Evolutionary conservation across 306 rosid species (phyloP).

Genomic region (Ziziphus jujuba): DNA sequence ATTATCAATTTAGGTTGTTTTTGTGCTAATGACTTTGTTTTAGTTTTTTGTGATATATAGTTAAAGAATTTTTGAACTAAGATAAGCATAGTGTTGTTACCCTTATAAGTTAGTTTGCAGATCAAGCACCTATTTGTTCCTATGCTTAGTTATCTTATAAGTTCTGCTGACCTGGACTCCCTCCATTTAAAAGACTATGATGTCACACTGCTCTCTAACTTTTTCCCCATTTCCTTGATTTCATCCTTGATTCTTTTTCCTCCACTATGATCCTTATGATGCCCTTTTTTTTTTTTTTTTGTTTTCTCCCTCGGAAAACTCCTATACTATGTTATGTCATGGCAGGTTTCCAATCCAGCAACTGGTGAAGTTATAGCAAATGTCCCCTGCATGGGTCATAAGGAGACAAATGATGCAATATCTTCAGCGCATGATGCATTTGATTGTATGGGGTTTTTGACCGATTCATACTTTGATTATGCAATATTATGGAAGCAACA

Average conservation of each 20-base stretch:
- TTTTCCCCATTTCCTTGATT: neutral
- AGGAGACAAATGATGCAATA: slow-evolving; percentile 90
- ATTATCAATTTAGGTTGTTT: neutral
- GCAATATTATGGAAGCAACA: slow-evolving; percentile 7
- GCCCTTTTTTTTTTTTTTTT: neutral
- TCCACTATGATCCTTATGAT: neutral
- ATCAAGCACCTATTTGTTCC: neutral
- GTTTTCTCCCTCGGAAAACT: no score
- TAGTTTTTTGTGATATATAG: neutral
- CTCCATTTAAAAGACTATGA: neutral
- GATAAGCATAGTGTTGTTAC: neutral
- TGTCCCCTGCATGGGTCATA: slow-evolving; percentile 84
- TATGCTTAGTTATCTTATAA: neutral
- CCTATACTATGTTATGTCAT: slow-evolving; percentile 8
- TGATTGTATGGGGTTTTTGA: slow-evolving; percentile 48
- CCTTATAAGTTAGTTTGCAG: neutral
- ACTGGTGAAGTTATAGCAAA: slow-evolving; percentile 85
- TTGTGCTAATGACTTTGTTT: neutral
- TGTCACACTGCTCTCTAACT: neutral
- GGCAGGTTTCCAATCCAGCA: slow-evolving; percentile 88
- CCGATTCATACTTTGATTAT: slow-evolving; percentile 19
- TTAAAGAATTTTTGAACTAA: neutral
- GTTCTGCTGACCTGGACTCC: neutral
- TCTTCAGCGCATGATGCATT: slow-evolving; percentile 78
- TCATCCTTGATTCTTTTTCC: neutral